Base-by-base conservation (phyloP, 2,329 filamentous ascomycete genomes). In the Fusarium robinianum region DNA sequence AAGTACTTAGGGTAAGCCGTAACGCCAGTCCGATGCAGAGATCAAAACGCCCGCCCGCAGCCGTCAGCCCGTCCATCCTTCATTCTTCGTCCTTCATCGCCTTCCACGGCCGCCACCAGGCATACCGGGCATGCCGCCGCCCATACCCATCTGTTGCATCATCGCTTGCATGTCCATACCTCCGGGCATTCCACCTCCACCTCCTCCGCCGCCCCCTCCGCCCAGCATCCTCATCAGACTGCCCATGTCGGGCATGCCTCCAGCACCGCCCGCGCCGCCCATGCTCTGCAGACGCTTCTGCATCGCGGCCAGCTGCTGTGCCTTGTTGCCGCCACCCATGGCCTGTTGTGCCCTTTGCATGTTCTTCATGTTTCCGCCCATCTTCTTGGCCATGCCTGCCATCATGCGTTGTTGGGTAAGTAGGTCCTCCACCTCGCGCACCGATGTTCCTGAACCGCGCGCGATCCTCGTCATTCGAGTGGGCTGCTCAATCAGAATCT, bases 391-490 rank as follows among this genome's bases (percentile, higher is more conserved):
- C 90, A 99, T 96, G 46, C 89, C 89, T 1, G 90, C 88, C 94
- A 99, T 99, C 88, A 97, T 96, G 60, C 89, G 85, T 68, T 97
- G 92, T 71, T 99, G 94, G 0, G 91, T 96, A n/a, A 99, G 80
- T 6, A 99, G 76, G 63, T 99, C 94, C 69, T 99, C 94, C 11
- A 99, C 90, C 68, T 99, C 94, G 16, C 79, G 82, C 3, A 99
- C 94, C 25, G 82, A 88, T 1, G 94, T 97, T 21, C 94, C 94
- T 5, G 88, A 94, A 0, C 94, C 94, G 38, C 85, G 82, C 0
- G 94, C 94, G 34, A 99, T 85, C 23, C 94, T 81, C 11, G 91
- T 96, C 84, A 97, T 95, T 27, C 94, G 83, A 10, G 87, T 88
- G 1, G 94, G 94, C 65, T 97, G 88, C 15, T 96, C 89, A 45